phyloP scores from a whole-genome alignment of 768 basidiomycete genomes.

The Boletus pseudopeckii region DNA sequence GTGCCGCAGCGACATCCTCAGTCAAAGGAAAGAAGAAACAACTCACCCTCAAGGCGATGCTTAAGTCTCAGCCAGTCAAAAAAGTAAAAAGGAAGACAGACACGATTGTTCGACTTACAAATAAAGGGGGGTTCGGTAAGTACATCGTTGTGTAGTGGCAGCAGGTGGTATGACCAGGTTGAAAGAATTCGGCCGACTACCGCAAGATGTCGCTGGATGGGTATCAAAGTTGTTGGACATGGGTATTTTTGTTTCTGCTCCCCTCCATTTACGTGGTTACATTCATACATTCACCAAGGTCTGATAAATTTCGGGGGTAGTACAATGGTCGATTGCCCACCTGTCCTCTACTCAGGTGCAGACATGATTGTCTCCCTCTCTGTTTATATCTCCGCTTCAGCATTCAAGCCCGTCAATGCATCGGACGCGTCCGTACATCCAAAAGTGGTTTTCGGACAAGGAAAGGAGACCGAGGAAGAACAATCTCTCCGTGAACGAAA shows the following conservation, averaged over 20 bases:
- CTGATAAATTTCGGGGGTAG: conserved; percentile 65
- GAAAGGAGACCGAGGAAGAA: conserved; percentile 77
- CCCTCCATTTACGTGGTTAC: not conserved
- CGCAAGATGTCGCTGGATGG: conserved; percentile 69
- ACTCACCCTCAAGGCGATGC: conserved; percentile 60
- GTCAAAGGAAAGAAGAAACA: conserved; percentile 54
- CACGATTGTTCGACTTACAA: conserved; percentile 65
- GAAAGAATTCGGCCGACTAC: conserved; percentile 74
- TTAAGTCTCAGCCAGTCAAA: conserved; percentile 54
- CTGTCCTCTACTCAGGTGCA: conserved; percentile 65
- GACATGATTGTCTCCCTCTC: conserved; percentile 75
- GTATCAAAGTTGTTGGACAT: conserved; percentile 70
- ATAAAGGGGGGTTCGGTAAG: conserved; percentile 62
- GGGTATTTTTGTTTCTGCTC: conserved; percentile 35
- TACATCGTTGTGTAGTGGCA: not conserved
- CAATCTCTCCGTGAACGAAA: conserved; percentile 79
- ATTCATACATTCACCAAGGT: conserved; percentile 35
- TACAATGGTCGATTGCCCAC: conserved; percentile 76
- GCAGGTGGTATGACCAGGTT: not conserved
- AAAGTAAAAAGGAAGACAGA: conserved; percentile 50
- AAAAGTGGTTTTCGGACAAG: conserved; percentile 61
- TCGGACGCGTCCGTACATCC: conserved; percentile 27
- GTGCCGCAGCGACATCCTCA: conserved; percentile 20
- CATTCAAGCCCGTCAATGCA: conserved; percentile 54
- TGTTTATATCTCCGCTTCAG: conserved; percentile 63